Evolutionary conservation across 2,329 filamentous ascomycete species (phyloP), one percentile per base, ranked within the genome.

Genomic region (Penicillium sp.): DNA sequence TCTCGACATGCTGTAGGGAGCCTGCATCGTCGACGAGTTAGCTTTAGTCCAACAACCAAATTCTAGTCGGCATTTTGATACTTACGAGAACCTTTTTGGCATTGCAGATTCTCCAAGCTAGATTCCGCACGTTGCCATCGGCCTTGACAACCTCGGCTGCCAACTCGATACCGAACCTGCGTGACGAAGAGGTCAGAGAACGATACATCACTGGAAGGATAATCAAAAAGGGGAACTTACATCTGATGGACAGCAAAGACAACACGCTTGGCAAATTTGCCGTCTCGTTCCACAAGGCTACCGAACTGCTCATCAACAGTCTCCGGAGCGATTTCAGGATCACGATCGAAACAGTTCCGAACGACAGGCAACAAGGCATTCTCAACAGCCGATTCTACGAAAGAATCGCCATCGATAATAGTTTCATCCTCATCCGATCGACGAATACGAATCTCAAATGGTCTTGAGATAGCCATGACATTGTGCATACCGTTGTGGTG

Each of bases 231-330:
- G 25, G 9, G 3, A 33, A 72, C 81, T 71, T 61, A 96, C 92
- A 97, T 97, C 73, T 96, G 90, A 62, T 90, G 89, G 29, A 99
- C 91, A 5, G 93, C 94, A 74, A 96, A 97, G 0, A 97, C 93
- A 12, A 97, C 89, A 42, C 94, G 81, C 75, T 87, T 90, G 0
- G 93, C 89, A 68, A 92, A 97, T 75, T 96, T 97, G 62, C 88
- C 86, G 65, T 97, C 90, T 25, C 92, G 82, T 70, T 96, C 92
- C 1, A 97, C 89, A 41, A 93, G 81, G 48, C 86, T 86, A 0
- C 94, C 94, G 73, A 96, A 99, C 3, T 85, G 80, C 71, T 97
- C 93, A 10, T 93, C 89, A 0, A 86, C 81, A 2, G 85, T 88
- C 56, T 84, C 86, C 0, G 93, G 94, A 1, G 94, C 93, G 69